phyloP scores from a whole-genome alignment of 148 eudicot genomes.

The Tetragonia tetragonoides region DNA sequence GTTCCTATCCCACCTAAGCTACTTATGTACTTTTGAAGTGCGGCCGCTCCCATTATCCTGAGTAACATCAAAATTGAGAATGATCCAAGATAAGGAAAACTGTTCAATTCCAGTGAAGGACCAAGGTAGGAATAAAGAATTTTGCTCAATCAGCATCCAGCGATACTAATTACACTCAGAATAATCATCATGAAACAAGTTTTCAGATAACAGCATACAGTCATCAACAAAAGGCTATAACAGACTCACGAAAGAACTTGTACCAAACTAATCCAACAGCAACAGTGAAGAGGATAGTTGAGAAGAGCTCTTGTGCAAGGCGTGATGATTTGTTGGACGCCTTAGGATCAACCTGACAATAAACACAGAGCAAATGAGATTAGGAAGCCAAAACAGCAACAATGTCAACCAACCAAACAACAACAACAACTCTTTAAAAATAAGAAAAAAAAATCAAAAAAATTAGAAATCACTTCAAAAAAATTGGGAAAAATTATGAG shows the following conservation, averaged over 20 bases:
- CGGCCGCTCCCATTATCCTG: constrained; percentile 86
- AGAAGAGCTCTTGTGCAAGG: constrained; percentile 71
- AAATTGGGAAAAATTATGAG: too few relatives aligned
- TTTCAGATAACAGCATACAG: neutral
- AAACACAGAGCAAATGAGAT: constrained; percentile 9
- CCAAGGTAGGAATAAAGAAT: too few relatives aligned
- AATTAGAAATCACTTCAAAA: too few relatives aligned
- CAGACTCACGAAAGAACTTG: constrained; percentile 33
- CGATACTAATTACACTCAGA: neutral
- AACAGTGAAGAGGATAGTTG: constrained; percentile 68
- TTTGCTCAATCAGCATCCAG: too few relatives aligned
- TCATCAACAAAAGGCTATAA: constrained; percentile 3
- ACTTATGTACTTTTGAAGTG: constrained; percentile 79
- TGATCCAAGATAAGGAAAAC: neutral
- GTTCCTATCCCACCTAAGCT: constrained; percentile 85
- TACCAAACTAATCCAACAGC: constrained; percentile 84
- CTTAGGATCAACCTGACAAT: constrained; percentile 77
- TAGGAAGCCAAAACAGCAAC: neutral
- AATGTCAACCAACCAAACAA: neutral
- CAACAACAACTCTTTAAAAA: too few relatives aligned
- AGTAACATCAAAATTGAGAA: constrained; percentile 16
- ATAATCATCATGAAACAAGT: neutral
- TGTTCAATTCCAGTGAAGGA: neutral
- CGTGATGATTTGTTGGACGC: constrained; percentile 60
- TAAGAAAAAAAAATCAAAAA: too few relatives aligned